These are phyloP conservation scores for Hyaloscypha variabilis DNA, from an alignment of 495 filamentous ascomycete species.

Conservation along the genomic window DNA sequence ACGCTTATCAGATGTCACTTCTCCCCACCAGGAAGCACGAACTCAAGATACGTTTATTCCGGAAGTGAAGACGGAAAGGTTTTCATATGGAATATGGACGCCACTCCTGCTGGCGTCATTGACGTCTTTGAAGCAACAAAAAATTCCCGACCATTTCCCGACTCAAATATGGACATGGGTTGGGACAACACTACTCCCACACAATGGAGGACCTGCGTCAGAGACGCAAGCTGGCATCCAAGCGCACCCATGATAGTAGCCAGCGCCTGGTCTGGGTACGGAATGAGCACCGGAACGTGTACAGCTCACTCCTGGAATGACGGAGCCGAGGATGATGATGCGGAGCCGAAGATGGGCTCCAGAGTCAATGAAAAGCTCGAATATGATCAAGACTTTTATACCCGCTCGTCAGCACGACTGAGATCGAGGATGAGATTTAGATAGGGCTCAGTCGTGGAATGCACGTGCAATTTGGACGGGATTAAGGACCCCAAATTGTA, in stretches of 20 bases:
- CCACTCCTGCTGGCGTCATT: constrained; percentile 78
- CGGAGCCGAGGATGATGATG: constrained; percentile 60
- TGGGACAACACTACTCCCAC: constrained; percentile 36
- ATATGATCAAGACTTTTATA: constrained; percentile 35
- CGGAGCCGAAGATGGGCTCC: constrained; percentile 53
- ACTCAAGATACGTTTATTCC: constrained; percentile 90
- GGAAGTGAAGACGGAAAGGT: constrained; percentile 88
- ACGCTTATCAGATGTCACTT: constrained; percentile 97
- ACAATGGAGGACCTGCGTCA: constrained; percentile 77
- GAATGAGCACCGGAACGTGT: constrained; percentile 63
- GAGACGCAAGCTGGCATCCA: constrained; percentile 96
- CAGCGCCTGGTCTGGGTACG: constrained; percentile 74
- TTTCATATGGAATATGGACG: constrained; percentile 93
- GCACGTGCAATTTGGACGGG: not conserved
- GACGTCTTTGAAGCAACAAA: constrained; percentile 72
- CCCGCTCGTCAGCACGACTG: not conserved
- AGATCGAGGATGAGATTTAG: constrained; percentile 3
- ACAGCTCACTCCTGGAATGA: constrained; percentile 72
- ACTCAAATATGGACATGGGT: constrained; percentile 35
- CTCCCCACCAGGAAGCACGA: constrained; percentile 83
- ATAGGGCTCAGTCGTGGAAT: not conserved
- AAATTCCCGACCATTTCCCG: constrained; percentile 19
- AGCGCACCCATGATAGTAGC: constrained; percentile 83
- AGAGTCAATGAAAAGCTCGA: constrained; percentile 47
- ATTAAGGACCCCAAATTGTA: not conserved